Evolutionary conservation across 306 rosid genomes (phyloP).

Genomic region (Cyclanthera cordifolia): DNA sequence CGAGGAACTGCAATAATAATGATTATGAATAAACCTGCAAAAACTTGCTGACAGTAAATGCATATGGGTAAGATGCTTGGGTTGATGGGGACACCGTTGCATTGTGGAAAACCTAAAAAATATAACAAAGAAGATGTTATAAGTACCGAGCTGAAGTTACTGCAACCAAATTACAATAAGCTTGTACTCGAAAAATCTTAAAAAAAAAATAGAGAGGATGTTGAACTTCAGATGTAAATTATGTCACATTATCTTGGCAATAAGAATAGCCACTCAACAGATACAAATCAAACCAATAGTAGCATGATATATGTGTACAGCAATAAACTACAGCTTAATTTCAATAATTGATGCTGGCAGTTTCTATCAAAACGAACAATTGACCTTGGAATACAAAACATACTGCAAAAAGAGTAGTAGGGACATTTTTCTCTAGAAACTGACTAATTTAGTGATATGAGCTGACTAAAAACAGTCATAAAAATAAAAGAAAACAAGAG

Average conservation of each 20-base stretch:
- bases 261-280: not conserved
- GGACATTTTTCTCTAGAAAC: not conserved
- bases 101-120: constrained; percentile 57
- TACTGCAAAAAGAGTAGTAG: not conserved
- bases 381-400: not conserved
- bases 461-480: not conserved
- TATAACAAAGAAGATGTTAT: constrained; percentile 7
- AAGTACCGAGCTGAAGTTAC: not conserved
- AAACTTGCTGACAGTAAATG: constrained; percentile 74
- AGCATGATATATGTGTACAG: not conserved
- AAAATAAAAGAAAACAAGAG: not conserved
- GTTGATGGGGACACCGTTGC: constrained; percentile 58
- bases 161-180: not conserved
- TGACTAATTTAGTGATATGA: too few relatives aligned
- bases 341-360: not conserved
- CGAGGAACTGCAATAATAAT: not conserved
- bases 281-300: not conserved
- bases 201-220: not conserved
- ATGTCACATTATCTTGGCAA: not conserved
- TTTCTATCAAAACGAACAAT: not conserved
- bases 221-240: not conserved
- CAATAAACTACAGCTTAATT: not conserved
- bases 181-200: not conserved
- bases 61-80: constrained; percentile 82
- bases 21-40: constrained; percentile 56